These are phyloP conservation scores for Erodium texanum DNA, from an alignment of 441 rosid species.

Conservation along the genomic window DNA sequence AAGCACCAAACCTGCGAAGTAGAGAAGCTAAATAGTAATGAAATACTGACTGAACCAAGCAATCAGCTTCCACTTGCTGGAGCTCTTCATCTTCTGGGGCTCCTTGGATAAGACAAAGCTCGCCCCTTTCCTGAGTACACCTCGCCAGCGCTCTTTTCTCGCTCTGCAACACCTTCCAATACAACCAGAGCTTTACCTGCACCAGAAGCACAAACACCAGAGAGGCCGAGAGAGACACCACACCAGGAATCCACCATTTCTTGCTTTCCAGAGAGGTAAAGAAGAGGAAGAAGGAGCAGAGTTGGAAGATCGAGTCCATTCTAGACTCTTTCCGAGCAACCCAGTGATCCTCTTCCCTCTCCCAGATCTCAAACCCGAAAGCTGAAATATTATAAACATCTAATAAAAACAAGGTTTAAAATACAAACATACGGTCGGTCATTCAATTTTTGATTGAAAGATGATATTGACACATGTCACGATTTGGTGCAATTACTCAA, in stretches of 20 bases:
- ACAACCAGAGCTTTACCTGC: conserved; percentile 59
- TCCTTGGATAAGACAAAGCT: conserved; percentile 81
- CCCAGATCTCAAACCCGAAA: conserved; percentile 85
- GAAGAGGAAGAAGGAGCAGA: conserved; percentile 59
- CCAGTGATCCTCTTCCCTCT: conserved; percentile 63
- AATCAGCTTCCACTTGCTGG: conserved; percentile 85
- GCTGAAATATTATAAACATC: no score
- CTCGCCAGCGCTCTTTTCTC: conserved; percentile 58
- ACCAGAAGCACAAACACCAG: conserved; percentile 51
- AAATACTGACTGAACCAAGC: conserved; percentile 67
- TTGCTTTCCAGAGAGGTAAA: no score
- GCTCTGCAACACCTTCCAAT: conserved; percentile 57
- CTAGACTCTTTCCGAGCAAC: conserved; percentile 49
- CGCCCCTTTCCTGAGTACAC: conserved; percentile 74
- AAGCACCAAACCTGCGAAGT: conserved; percentile 52
- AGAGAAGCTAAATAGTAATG: conserved; percentile 51
- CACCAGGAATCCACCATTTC: conserved; percentile 79
- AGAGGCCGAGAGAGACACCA: conserved; percentile 46
- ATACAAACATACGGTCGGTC: no score
- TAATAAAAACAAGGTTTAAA: no score
- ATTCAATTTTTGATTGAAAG: no score
- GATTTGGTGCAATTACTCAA: no score
- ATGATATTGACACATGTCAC: no score
- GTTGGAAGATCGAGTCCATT: conserved; percentile 67
- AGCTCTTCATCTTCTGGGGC: conserved; percentile 79